Percentiles rank a stretch among this genome's conserved stretches.
These are phyloP conservation scores for Opeltia flavorubescens DNA, from an alignment of 495 filamentous ascomycete species.

Conservation along the genomic window DNA sequence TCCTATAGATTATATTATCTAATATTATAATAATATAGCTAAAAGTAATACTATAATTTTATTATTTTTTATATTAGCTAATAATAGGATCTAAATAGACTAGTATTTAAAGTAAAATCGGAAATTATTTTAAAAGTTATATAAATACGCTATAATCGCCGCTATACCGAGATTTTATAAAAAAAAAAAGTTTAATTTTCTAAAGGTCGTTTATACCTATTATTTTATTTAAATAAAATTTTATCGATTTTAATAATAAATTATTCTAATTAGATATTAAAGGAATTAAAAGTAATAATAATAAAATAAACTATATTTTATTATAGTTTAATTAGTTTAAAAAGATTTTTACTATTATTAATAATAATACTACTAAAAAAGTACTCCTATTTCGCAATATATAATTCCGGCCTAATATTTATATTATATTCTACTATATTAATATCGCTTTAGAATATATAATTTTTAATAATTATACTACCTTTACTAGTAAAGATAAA, in stretches of 20 bases:
- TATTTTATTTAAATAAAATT: neutral
- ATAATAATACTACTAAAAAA: neutral
- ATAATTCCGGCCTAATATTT: neutral
- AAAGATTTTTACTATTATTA: neutral
- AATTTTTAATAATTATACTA: neutral
- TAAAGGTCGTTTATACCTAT: no score
- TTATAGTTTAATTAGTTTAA: no score
- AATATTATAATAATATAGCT: neutral
- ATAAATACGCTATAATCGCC: neutral
- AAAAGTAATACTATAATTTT: neutral
- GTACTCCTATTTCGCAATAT: neutral
- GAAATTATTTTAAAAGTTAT: neutral
- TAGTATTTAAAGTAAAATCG: neutral
- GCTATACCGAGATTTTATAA: neutral
- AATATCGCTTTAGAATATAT: neutral
- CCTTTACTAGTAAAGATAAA: neutral
- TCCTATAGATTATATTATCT: neutral
- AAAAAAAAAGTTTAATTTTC: neutral
- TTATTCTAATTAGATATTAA: no score
- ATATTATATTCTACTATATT: neutral
- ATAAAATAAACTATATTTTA: neutral
- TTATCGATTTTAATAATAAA: neutral
- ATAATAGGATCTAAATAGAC: neutral
- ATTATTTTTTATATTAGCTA: neutral
- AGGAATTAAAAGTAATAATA: neutral